These are phyloP conservation scores for Periconia macrospinosa DNA, from an alignment of 2,329 filamentous ascomycete species.

Conservation along the genomic window DNA sequence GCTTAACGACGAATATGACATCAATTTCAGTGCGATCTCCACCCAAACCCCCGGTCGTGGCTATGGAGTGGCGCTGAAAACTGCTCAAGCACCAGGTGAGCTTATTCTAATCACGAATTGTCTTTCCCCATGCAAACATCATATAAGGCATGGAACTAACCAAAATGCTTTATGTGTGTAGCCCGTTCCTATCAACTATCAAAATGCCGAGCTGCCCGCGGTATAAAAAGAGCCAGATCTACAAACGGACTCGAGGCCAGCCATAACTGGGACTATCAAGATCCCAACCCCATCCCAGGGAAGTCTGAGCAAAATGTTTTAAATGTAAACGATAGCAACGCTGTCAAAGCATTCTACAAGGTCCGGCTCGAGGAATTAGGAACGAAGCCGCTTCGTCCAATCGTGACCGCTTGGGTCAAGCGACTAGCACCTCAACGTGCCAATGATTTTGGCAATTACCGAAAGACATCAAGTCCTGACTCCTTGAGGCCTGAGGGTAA, in stretches of 20 bases:
- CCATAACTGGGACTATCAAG: constrained; percentile 27
- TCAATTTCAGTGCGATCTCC: too few species aligned
- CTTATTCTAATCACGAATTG: not conserved
- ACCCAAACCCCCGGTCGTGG: too few species aligned
- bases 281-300: too few species aligned
- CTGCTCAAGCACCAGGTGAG: not conserved
- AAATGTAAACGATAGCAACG: constrained; percentile 29
- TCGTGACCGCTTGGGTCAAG: constrained; percentile 38
- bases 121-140: not conserved
- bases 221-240: constrained; percentile 6
- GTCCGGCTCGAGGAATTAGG: constrained; percentile 32
- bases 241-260: constrained; percentile 10
- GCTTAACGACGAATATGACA: too few species aligned
- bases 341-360: constrained; percentile 23
- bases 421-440: constrained; percentile 28
- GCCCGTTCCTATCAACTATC: too few species aligned
- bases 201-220: too few species aligned
- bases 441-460: constrained; percentile 27
- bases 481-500: constrained; percentile 12
- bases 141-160: not conserved
- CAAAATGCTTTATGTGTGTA: too few species aligned
- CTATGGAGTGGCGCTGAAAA: not conserved
- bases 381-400: constrained; percentile 33
- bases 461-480: constrained; percentile 18
- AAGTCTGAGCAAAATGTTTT: too few species aligned